Evolutionary conservation across 441 rosid species (phyloP), one percentile per base, ranked within the genome.

Genomic region (Pelargonium hybrid): DNA sequence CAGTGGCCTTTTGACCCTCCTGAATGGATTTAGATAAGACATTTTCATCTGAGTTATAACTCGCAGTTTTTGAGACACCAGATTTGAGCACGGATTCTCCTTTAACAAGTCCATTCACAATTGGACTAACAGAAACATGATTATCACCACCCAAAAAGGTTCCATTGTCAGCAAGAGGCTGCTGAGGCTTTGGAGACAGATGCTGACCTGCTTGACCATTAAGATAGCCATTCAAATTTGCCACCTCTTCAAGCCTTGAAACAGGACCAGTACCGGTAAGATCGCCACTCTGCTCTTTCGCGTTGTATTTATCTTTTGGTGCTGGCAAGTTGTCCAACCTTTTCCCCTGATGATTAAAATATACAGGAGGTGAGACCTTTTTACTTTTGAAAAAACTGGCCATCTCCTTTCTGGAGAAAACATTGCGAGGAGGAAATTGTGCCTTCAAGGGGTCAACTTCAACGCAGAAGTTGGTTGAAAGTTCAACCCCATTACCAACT

Each of bases 401-500:
- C 96, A 94, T 94, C 77, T 85, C 98, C 73, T 81, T 82, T 80
- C 84, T 90, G 61, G 96, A 94, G 85, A 94, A 90, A 63, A 91
- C 79, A 78, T 91, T 80, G 54, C 79, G 71, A 65, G 92, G 92
- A 77, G 98, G 98, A 78, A 83, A 57, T 82, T 94, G 98, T 80
- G 96, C 87, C 78, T 75, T 84, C 54, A 91, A 84, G 78, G 98
- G 98, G 75, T 94, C 83, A 74, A 78, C 71, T 69, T 79, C 82
- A 73, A 67, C 69, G 66, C 57, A 66, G 70, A 81, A 80, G 63
- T 73, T 79, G 62, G 71, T 67, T 11, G 68, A 48, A 73, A 85
- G 73, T 76, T 74, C 84, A 69, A 37, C 69, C 54, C 45, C 81
- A 68, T 78, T 54, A 71, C 70, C 79, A 69, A 72, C 77, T 25